Evolutionary conservation across 306 rosid species (phyloP).

Genomic region (Acacia confusa): DNA sequence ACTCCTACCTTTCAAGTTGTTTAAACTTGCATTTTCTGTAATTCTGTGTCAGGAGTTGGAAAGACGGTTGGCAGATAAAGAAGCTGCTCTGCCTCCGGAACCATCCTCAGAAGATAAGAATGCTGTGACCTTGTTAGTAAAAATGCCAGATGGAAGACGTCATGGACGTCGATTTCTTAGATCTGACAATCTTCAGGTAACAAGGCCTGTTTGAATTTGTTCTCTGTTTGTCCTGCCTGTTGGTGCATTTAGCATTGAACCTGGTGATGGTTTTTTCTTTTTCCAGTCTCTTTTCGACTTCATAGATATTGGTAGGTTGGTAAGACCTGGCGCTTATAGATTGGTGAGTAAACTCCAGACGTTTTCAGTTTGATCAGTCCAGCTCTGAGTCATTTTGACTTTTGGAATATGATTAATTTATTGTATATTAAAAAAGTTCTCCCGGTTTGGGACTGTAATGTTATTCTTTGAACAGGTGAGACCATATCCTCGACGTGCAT

Average conservation of each 20-base stretch:
- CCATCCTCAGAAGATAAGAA: constrained; percentile 73
- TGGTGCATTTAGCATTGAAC: constrained; percentile 21
- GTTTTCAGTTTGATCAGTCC: neutral
- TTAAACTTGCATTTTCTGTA: constrained; percentile 31
- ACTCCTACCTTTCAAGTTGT: constrained; percentile 20
- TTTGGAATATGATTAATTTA: neutral
- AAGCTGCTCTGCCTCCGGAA: constrained; percentile 75
- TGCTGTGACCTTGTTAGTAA: constrained; percentile 77
- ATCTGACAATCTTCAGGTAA: constrained; percentile 84
- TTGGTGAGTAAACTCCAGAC: constrained; percentile 59
- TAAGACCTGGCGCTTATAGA: constrained; percentile 83
- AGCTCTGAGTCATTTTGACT: neutral
- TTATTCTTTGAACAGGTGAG: constrained; percentile 83
- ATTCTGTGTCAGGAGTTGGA: constrained; percentile 71
- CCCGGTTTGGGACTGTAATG: neutral
- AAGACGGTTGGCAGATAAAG: constrained; percentile 72
- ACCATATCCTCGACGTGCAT: constrained; percentile 88
- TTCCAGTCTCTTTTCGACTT: constrained; percentile 84
- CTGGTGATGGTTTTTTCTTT: constrained; percentile 33
- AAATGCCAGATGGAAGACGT: constrained; percentile 95
- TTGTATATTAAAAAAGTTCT: neutral
- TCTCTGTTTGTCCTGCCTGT: neutral
- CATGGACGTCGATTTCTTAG: constrained; percentile 90
- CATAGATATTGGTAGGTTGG: constrained; percentile 77
- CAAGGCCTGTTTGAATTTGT: neutral